phyloP scores from a whole-genome alignment of 495 filamentous ascomycete species.

The Talaromyces liani region DNA sequence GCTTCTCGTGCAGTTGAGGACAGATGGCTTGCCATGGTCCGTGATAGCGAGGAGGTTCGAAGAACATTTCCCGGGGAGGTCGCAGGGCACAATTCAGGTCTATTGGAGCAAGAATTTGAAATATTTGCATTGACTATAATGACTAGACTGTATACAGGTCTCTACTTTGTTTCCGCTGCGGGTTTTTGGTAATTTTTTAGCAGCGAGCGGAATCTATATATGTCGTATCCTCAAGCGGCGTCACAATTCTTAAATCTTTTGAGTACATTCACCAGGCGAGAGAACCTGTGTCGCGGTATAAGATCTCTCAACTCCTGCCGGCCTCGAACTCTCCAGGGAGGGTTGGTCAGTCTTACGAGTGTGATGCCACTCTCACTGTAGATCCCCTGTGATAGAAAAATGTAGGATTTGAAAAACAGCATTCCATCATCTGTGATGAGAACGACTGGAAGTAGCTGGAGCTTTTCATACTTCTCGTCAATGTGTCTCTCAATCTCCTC shows the following conservation, averaged over 20 bases:
- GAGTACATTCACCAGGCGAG: too few relatives aligned
- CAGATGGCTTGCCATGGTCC: neutral
- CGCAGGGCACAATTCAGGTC: conserved; percentile 2
- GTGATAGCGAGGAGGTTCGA: neutral
- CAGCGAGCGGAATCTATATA: too few relatives aligned
- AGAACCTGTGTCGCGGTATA: too few relatives aligned
- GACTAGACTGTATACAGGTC: too few relatives aligned
- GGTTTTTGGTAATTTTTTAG: too few relatives aligned
- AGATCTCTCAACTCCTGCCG: too few relatives aligned
- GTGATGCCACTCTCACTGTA: neutral
- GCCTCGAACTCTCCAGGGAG: neutral
- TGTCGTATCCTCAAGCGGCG: too few relatives aligned
- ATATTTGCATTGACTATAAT: neutral
- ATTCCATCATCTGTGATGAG: neutral
- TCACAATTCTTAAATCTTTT: too few relatives aligned
- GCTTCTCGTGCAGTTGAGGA: conserved; percentile 5
- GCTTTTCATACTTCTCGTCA: neutral
- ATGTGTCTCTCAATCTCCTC: neutral
- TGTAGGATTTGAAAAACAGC: neutral
- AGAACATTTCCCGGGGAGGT: conserved; percentile 2
- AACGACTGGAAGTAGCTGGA: neutral
- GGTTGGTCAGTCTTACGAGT: neutral
- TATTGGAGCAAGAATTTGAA: conserved; percentile 1
- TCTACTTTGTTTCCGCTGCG: too few relatives aligned
- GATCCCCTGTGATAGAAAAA: neutral